Percentiles rank a stretch among this genome's conserved stretches.
phyloP scores from a whole-genome alignment of 2,329 filamentous ascomycete species.

The Penicillium sp. region DNA sequence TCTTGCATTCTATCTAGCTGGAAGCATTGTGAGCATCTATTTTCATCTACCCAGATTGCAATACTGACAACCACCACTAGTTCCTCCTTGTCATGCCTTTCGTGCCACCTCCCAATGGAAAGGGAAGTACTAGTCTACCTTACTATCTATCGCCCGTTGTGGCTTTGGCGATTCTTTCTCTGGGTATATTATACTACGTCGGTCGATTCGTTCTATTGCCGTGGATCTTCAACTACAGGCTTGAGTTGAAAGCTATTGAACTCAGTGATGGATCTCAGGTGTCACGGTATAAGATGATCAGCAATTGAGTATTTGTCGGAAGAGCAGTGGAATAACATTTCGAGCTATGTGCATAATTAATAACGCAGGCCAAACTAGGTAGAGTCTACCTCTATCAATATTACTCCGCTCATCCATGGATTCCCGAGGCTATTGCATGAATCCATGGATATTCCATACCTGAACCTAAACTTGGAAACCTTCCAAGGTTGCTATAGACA shows the following conservation, averaged over 20 bases:
- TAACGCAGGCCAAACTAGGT: too few relatives aligned
- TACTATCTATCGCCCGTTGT: conserved; percentile 22
- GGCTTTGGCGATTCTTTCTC: conserved; percentile 15
- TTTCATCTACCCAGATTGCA: background rate
- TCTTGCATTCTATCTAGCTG: conserved; percentile 19
- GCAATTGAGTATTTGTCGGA: background rate
- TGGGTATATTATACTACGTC: conserved; percentile 18
- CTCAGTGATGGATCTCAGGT: conserved; percentile 21
- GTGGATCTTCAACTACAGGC: conserved; percentile 14
- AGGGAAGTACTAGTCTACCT: conserved; percentile 15
- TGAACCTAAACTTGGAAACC: too few relatives aligned
- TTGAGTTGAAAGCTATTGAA: conserved; percentile 9
- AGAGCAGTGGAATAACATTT: too few relatives aligned
- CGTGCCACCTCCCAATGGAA: conserved; percentile 14
- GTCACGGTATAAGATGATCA: conserved; percentile 11
- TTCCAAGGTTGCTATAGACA: too few relatives aligned
- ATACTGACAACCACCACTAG: conserved; percentile 5
- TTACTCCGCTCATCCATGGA: too few relatives aligned
- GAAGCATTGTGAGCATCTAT: conserved; percentile 14
- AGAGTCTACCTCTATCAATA: too few relatives aligned
- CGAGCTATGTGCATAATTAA: too few relatives aligned
- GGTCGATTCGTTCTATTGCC: conserved; percentile 15
- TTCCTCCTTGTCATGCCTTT: conserved; percentile 25
- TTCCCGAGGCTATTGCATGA: too few relatives aligned
- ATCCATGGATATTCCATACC: too few relatives aligned